A percentile compares a stretch with the other conserved stretches of the same genome.
These are phyloP conservation scores for Ceratobasidium sp. DNA, from an alignment of 1,284 basidiomycete genomes.

Conservation along the genomic window DNA sequence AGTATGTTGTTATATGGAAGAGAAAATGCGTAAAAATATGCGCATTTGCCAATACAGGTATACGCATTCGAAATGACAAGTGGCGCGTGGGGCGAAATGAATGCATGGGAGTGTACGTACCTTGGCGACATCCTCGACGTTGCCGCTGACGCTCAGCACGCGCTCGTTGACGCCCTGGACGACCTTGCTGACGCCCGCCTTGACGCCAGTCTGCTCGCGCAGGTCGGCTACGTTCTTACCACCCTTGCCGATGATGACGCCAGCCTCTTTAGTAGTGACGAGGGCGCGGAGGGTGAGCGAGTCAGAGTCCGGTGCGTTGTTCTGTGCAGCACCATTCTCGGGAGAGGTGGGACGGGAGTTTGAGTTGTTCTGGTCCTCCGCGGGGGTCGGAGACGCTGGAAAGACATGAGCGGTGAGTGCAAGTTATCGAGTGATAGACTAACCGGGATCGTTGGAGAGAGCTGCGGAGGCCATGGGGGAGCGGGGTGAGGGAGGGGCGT, in stretches of 20 bases:
- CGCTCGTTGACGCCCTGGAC: conserved; percentile 97
- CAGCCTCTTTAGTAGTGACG: conserved; percentile 95
- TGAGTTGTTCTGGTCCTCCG: conserved; percentile 38
- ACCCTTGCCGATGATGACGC: conserved; percentile 95
- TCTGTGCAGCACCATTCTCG: conserved; percentile 31
- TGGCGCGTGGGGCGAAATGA: neutral
- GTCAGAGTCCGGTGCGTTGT: conserved; percentile 57
- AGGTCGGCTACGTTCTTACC: conserved; percentile 98
- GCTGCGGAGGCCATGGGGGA: conserved; percentile 30
- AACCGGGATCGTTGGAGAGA: conserved; percentile 41
- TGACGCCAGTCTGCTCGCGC: conserved; percentile 93
- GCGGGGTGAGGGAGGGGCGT: conserved; percentile 34
- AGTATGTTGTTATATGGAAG: conserved; percentile 3
- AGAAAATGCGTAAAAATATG: conserved; percentile 11
- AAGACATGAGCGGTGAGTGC: conserved; percentile 1
- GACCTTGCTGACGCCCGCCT: conserved; percentile 98
- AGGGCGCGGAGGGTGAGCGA: conserved; percentile 89
- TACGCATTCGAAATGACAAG: conserved; percentile 12
- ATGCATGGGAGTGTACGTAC: conserved; percentile 57
- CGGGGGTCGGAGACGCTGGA: conserved; percentile 41
- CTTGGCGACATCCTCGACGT: conserved; percentile 91
- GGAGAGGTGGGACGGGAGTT: conserved; percentile 44
- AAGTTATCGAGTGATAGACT: neutral
- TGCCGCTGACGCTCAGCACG: conserved; percentile 92
- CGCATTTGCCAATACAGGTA: conserved; percentile 1